Conservation (phyloP, 179 eudicot species). For the Beta macrorhiza region DNA sequence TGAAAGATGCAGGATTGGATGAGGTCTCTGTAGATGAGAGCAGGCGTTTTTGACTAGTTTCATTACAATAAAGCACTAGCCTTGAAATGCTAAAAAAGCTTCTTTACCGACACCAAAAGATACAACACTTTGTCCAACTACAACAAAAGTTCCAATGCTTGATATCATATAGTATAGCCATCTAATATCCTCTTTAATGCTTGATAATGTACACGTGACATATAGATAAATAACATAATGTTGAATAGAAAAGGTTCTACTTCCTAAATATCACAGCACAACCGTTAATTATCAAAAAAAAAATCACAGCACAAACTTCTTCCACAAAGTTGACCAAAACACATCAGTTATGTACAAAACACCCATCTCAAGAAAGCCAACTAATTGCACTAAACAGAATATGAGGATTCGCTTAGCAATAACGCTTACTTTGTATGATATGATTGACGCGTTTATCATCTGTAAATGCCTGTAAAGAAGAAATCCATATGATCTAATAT, state of each 20-base stretch:
- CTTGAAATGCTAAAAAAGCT: background rate
- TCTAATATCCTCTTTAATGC: background rate
- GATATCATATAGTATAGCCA: background rate
- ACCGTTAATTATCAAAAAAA: too few relatives aligned
- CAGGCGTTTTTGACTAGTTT: background rate
- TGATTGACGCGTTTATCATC: slow-evolving; percentile 26
- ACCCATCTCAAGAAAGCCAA: background rate
- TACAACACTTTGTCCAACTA: background rate
- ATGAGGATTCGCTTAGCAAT: background rate
- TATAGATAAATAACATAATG: background rate
- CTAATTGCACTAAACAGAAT: background rate
- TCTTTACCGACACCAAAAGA: background rate
- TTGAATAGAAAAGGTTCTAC: background rate
- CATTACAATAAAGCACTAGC: background rate
- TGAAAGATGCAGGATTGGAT: background rate
- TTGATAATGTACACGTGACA: background rate
- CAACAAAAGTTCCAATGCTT: background rate
- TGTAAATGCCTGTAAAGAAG: background rate
- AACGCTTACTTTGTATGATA: slow-evolving; percentile 20
- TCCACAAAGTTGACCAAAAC: background rate
- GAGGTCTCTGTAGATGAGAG: background rate
- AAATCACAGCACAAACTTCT: background rate
- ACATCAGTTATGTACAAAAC: background rate
- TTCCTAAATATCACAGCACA: background rate
- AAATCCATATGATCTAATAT: background rate